These are phyloP conservation scores for Aspergillus sp. DNA, from an alignment of 2,329 filamentous ascomycete genomes.

Conservation along the genomic window DNA sequence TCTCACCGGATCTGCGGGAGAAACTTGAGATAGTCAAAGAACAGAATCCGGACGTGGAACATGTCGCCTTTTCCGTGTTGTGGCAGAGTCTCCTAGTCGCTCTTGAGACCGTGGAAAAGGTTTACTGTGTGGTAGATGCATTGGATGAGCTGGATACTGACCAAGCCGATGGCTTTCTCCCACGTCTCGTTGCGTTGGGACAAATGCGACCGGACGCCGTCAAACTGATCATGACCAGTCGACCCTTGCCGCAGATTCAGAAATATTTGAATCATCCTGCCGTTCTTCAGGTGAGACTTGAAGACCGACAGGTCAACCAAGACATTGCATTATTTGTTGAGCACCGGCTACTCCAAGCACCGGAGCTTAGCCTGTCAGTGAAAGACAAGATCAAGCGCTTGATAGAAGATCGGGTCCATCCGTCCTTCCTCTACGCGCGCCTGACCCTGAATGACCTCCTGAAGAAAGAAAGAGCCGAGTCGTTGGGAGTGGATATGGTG, in stretches of 20 bases:
- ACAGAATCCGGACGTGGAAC: neutral
- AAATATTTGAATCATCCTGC: neutral
- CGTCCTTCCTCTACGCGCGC: constrained; percentile 25
- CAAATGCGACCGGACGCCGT: constrained; percentile 31
- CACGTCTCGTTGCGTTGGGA: constrained; percentile 34
- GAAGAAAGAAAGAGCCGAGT: constrained; percentile 11
- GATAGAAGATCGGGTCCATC: neutral
- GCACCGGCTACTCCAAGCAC: neutral
- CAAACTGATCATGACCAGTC: constrained; percentile 48
- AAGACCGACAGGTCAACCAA: constrained; percentile 5
- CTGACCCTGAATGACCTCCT: constrained; percentile 41
- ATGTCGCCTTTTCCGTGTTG: constrained; percentile 10
- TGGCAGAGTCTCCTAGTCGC: constrained; percentile 11
- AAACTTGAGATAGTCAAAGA: neutral
- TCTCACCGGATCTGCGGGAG: neutral
- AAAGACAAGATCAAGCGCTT: neutral
- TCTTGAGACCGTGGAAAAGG: constrained; percentile 15
- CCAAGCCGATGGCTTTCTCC: constrained; percentile 34
- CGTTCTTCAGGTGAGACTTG: no score
- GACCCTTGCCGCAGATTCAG: constrained; percentile 29
- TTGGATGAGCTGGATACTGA: constrained; percentile 50
- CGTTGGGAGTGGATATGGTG: neutral
- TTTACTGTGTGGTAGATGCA: constrained; percentile 45
- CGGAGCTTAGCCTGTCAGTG: neutral
- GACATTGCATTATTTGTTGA: constrained; percentile 12